Conservation (phyloP, 2,329 filamentous ascomycete species). For the Phoma sp. region DNA sequence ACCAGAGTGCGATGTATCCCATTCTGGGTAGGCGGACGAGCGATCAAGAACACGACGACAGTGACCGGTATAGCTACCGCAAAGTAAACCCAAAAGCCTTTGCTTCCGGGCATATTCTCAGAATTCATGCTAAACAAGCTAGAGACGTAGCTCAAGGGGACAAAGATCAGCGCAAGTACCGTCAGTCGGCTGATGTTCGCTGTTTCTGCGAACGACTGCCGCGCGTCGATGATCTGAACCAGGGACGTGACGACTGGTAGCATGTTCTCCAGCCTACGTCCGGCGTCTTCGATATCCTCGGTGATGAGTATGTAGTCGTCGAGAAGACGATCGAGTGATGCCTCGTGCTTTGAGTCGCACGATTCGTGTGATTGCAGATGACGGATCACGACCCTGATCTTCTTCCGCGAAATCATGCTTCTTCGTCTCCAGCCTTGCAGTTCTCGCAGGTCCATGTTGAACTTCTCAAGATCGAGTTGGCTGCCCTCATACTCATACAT, state of each 20-base stretch:
- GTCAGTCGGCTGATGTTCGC: conserved; percentile 29
- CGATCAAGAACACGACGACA: background rate
- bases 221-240: conserved; percentile 27
- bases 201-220: conserved; percentile 25
- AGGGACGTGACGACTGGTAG: conserved; percentile 26
- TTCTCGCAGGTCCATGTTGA: conserved; percentile 26
- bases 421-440: conserved; percentile 35
- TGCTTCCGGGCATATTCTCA: conserved; percentile 11
- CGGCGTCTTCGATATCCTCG: conserved; percentile 7
- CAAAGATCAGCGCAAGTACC: conserved; percentile 29
- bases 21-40: too few relatives aligned
- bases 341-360: too few relatives aligned
- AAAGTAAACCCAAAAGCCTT: conserved; percentile 31
- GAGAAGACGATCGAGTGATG: too few relatives aligned
- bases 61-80: conserved; percentile 24
- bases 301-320: too few relatives aligned
- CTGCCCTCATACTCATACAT: conserved; percentile 28
- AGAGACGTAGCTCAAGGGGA: conserved; percentile 26
- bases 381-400: conserved; percentile 12
- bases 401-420: conserved; percentile 24
- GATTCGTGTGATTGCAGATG: background rate
- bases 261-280: conserved; percentile 22
- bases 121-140: conserved; percentile 33
- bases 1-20: too few relatives aligned
- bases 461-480: conserved; percentile 18